Percentiles rank a stretch among this genome's conserved stretches.
Evolutionary conservation across 75 land plant genomes (phyloP).

Genomic region (Adiantum capillusveneris): DNA sequence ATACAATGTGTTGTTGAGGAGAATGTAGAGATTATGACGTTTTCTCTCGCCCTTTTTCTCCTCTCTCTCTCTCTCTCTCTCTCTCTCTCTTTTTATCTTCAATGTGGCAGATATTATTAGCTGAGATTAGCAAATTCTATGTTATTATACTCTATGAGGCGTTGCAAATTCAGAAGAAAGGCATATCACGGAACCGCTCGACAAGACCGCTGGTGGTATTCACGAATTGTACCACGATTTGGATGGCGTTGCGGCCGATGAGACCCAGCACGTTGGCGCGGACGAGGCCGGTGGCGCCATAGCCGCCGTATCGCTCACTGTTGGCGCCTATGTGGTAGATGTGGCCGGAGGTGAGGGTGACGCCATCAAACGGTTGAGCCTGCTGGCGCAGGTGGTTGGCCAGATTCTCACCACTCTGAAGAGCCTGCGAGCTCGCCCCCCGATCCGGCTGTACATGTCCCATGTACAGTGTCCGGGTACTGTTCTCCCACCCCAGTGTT

Average conservation of each 20-base stretch:
- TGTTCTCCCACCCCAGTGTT: not conserved
- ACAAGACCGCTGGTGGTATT: conserved; percentile 1
- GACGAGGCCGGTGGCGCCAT: conserved; percentile 1
- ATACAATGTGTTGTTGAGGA: too few relatives aligned
- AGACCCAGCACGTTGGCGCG: not conserved
- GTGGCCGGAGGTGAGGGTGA: not conserved
- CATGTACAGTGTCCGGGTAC: not conserved
- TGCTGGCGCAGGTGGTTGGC: conserved; percentile 2
- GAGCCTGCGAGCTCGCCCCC: not conserved
- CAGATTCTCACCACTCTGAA: not conserved
- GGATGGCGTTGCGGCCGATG: conserved; percentile 5
- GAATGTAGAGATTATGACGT: too few relatives aligned
- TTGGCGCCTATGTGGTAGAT: conserved; percentile 1
- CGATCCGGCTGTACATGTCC: conserved; percentile 2
- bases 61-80: too few relatives aligned
- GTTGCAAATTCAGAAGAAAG: conserved; percentile 4
- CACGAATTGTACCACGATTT: not conserved
- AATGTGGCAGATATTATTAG: too few relatives aligned
- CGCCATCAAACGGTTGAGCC: not conserved
- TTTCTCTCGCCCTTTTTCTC: too few relatives aligned
- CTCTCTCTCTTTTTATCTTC: too few relatives aligned
- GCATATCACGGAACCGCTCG: not conserved
- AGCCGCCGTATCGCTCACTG: conserved; percentile 2
- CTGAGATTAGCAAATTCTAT: too few relatives aligned
- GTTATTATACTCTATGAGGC: too few relatives aligned